Conservation (phyloP, 2,329 filamentous ascomycete genomes). For the Claviceps purpurea region DNA sequence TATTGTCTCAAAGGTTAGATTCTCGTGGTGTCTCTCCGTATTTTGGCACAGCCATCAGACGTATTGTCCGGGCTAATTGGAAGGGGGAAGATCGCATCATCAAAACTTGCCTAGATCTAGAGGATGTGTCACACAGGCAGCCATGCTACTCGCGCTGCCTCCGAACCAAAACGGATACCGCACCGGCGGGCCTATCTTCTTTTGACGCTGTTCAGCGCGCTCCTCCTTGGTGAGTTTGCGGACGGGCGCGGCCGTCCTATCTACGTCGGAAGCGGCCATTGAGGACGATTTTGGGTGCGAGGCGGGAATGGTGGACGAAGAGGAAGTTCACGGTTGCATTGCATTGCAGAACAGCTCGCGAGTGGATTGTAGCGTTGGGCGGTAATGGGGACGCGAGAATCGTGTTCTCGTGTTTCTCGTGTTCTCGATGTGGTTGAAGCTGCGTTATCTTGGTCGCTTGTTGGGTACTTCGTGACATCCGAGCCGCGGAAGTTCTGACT, state of each 20-base stretch:
- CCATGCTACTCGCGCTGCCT: conserved; percentile 84
- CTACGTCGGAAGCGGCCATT: conserved; percentile 10
- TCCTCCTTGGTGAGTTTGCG: conserved; percentile 7
- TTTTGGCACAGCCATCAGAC: neutral
- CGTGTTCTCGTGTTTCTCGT: neutral
- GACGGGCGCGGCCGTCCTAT: conserved; percentile 1
- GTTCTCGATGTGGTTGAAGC: neutral
- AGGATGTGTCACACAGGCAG: conserved; percentile 83
- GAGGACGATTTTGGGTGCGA: neutral
- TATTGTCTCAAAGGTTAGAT: neutral
- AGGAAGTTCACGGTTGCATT: neutral
- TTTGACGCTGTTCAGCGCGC: conserved; percentile 13
- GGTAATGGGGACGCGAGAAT: neutral
- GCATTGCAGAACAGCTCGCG: neutral
- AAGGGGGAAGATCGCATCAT: neutral
- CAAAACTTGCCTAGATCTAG: conserved; percentile 66
- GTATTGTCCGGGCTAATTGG: neutral
- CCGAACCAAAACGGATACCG: conserved; percentile 91
- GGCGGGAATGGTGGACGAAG: neutral
- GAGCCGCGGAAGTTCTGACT: neutral
- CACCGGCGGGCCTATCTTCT: conserved; percentile 25
- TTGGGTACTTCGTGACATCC: neutral
- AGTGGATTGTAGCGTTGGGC: neutral
- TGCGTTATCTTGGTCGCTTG: neutral
- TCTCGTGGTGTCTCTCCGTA: neutral